These are phyloP conservation scores for Apiospora arundinis DNA, from an alignment of 2,329 filamentous ascomycete genomes.

Conservation along the genomic window DNA sequence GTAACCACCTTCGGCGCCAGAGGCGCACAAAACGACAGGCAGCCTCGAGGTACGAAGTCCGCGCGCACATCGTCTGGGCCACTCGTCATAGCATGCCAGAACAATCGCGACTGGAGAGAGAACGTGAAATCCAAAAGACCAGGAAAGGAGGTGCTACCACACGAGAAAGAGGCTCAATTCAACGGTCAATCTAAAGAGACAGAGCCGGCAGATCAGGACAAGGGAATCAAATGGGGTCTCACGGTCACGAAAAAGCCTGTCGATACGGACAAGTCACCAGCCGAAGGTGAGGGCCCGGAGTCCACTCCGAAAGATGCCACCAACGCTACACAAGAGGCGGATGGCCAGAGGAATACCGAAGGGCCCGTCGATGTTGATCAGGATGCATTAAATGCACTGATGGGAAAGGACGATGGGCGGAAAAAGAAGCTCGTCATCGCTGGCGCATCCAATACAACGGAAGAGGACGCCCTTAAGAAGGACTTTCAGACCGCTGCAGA, in stretches of 20 bases:
- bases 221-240: conserved; percentile 46
- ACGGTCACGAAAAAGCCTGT: conserved; percentile 39
- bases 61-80: conserved; percentile 27
- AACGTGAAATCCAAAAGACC: conserved; percentile 35
- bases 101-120: conserved; percentile 43
- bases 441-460: conserved; percentile 48
- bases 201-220: conserved; percentile 41
- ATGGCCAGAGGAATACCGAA: conserved; percentile 21
- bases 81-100: conserved; percentile 38
- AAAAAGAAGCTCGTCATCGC: conserved; percentile 59
- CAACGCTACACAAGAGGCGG: conserved; percentile 25
- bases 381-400: conserved; percentile 70
- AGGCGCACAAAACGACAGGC: conserved; percentile 32
- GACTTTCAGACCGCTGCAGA: conserved; percentile 78
- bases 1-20: conserved; percentile 42
- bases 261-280: conserved; percentile 23
- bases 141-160: conserved; percentile 21
- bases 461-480: conserved; percentile 71
- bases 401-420: conserved; percentile 58
- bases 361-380: conserved; percentile 46
- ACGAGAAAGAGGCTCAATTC: conserved; percentile 16
- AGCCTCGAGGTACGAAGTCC: conserved; percentile 26
- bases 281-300: conserved; percentile 27
- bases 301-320: conserved; percentile 19
- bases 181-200: conserved; percentile 29